A percentile compares a stretch with the other conserved stretches of the same genome.
Conservation (phyloP, 2,329 filamentous ascomycete species). For the Alternaria sp. region DNA sequence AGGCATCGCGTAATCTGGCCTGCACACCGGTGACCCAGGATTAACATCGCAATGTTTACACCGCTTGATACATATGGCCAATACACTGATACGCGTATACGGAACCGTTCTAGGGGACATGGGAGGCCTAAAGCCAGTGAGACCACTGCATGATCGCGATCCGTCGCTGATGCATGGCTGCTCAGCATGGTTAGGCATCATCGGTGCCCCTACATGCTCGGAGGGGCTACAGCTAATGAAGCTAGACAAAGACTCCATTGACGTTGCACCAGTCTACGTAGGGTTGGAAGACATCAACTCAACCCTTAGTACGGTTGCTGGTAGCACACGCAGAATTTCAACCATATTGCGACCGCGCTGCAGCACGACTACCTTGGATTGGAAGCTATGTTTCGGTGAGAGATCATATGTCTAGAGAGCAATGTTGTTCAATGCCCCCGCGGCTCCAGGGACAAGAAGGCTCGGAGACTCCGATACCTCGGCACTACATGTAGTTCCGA, state of each 20-base stretch:
- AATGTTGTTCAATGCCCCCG: no score
- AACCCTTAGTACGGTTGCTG: no score
- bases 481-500: neutral
- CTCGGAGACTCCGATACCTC: neutral
- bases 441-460: no score
- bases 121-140: neutral
- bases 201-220: accelerated
- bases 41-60: neutral
- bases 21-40: no score
- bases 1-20: no score
- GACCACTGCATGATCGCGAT: neutral
- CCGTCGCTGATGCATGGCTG: neutral
- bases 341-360: no score
- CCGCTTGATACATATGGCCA: neutral
- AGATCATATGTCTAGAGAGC: no score
- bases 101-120: no score
- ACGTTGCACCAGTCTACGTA: neutral
- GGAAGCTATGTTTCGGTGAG: no score
- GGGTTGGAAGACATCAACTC: no score
- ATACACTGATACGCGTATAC: neutral
- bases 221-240: neutral
- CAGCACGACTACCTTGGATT: neutral
- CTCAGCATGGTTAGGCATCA: neutral
- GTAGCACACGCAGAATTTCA: no score
- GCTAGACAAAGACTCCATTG: accelerated